Percentiles rank a stretch among this genome's conserved stretches.
phyloP scores from a whole-genome alignment of 495 filamentous ascomycete genomes.

The Podospora pseudoanserina region DNA sequence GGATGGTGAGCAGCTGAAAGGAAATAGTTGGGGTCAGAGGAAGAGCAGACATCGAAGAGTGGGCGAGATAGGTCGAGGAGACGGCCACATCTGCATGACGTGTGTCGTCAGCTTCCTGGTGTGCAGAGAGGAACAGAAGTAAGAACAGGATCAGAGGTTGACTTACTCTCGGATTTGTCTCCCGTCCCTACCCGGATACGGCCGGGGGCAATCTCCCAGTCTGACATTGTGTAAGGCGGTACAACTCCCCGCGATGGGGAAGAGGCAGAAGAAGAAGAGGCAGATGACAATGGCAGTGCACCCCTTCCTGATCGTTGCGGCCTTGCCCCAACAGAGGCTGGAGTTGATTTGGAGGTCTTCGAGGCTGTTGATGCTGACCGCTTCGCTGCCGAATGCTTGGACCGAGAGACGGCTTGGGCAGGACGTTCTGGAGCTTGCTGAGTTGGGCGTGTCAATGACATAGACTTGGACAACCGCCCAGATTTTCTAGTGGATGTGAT shows the following conservation, averaged over 20 bases:
- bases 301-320: background rate
- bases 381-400: background rate
- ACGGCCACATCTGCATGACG: conserved; percentile 11
- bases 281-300: background rate
- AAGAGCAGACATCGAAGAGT: background rate
- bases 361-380: background rate
- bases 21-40: conserved; percentile 1
- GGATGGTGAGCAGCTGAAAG: conserved; percentile 16
- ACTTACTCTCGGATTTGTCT: conserved; percentile 9
- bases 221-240: conserved; percentile 7
- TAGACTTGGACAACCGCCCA: background rate
- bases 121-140: background rate
- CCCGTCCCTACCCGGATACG: conserved; percentile 9
- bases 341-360: background rate
- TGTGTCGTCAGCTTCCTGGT: background rate
- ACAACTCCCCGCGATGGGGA: background rate
- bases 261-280: background rate
- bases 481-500: background rate
- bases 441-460: background rate
- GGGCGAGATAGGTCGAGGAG: conserved; percentile 19
- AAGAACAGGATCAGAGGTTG: background rate
- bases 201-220: conserved; percentile 20
- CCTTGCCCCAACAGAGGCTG: background rate
- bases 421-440: background rate
- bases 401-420: background rate